Evolutionary conservation across 1,284 basidiomycete genomes (phyloP).

Genomic region (Ceratobasidium sp.): DNA sequence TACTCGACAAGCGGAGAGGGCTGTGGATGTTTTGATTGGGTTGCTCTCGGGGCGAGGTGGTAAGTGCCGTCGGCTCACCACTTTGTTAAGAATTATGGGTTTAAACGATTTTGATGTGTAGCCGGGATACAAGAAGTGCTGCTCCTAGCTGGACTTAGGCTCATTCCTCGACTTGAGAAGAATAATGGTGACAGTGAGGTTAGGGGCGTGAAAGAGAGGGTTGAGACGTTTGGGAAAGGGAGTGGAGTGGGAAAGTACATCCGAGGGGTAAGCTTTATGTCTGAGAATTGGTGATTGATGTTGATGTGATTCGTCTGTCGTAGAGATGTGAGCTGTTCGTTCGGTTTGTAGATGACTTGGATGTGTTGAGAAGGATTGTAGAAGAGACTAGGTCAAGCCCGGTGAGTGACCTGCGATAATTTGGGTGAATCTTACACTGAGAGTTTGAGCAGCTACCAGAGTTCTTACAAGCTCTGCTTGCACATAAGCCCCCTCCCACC

Average conservation of each 20-base stretch:
- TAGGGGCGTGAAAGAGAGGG: not conserved
- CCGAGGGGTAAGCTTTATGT: conserved; percentile 4
- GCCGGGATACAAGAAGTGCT: conserved; percentile 39
- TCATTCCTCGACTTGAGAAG: conserved; percentile 8
- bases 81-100: not conserved
- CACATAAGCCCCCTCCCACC: not conserved
- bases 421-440: not conserved
- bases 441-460: conserved; percentile 16
- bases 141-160: conserved; percentile 23
- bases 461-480: conserved; percentile 25
- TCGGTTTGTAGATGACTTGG: not conserved
- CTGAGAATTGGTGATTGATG: not conserved
- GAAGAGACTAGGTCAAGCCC: not conserved
- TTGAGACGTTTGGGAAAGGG: conserved; percentile 5
- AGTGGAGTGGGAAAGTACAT: conserved; percentile 13
- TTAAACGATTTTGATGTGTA: not conserved
- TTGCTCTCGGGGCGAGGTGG: conserved; percentile 22
- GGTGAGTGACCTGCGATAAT: not conserved
- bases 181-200: not conserved
- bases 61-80: not conserved
- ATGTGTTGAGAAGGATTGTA: conserved; percentile 1
- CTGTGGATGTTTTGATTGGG: conserved; percentile 5
- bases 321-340: conserved; percentile 39
- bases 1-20: not conserved
- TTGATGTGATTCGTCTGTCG: not conserved